phyloP scores from a whole-genome alignment of 108 stramenopile species.

The Parietichytrium sp. region DNA sequence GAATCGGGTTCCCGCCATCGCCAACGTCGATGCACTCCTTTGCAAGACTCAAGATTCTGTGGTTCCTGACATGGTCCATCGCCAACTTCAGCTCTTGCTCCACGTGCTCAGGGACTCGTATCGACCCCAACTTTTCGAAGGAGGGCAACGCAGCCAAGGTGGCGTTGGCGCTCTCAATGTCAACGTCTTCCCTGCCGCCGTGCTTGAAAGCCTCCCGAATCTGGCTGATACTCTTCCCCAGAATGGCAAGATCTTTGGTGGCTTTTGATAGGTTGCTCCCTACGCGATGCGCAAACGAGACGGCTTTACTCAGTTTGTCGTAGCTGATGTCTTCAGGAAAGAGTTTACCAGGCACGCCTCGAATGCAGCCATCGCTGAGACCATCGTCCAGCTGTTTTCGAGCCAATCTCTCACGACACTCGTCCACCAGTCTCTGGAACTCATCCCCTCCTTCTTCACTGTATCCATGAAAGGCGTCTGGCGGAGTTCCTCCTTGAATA shows the following conservation, averaged over 20 bases:
- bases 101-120: not conserved
- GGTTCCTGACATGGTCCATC: not conserved
- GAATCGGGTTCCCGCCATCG: slow-evolving; percentile 19
- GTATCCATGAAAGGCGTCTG: not conserved
- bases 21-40: not conserved
- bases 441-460: not conserved
- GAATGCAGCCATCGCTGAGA: not conserved
- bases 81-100: not conserved
- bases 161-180: not conserved
- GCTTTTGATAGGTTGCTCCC: not conserved
- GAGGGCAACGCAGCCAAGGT: not conserved
- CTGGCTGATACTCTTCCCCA: not conserved
- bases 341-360: not conserved
- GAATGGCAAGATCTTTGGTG: not conserved
- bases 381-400: not conserved
- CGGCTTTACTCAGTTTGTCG: not conserved
- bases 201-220: slow-evolving; percentile 8
- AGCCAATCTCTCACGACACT: not conserved
- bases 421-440: slow-evolving; percentile 23
- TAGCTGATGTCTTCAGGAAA: not conserved
- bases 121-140: not conserved
- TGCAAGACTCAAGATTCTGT: not conserved
- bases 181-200: not conserved
- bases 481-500: slow-evolving; percentile 19
- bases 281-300: not conserved